Percentiles rank a stretch among this genome's conserved stretches.
phyloP scores from a whole-genome alignment of 805 yeast species.

The Komagataella phaffii region DNA sequence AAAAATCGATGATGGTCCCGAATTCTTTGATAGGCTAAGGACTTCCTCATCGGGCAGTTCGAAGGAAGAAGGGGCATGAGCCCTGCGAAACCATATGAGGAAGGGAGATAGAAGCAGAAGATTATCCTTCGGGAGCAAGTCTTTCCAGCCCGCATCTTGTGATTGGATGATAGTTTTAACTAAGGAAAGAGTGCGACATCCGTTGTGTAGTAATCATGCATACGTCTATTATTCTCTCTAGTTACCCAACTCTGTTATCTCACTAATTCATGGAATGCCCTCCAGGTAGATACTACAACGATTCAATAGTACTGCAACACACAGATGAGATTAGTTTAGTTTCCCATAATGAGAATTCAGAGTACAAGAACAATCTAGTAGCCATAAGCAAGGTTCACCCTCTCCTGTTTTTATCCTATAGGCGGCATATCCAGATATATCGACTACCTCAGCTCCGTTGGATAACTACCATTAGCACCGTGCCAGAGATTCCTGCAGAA shows the following conservation, averaged over 20 bases:
- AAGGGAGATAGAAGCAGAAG: not conserved
- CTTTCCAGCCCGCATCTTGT: not conserved
- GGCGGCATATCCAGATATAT: not conserved
- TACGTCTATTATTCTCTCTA: too few relatives aligned
- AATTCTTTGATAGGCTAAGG: not conserved
- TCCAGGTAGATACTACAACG: not conserved
- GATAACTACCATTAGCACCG: not conserved
- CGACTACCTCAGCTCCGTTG: not conserved
- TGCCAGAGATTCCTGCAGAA: not conserved
- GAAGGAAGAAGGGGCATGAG: not conserved
- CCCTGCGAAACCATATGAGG: not conserved
- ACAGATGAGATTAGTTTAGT: not conserved
- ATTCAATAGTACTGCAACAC: not conserved
- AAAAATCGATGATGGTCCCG: not conserved
- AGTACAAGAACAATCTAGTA: constrained; percentile 1
- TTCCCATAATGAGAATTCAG: not conserved
- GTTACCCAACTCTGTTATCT: not conserved
- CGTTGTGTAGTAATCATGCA: not conserved
- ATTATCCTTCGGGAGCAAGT: not conserved
- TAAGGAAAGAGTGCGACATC: not conserved
- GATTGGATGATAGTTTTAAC: not conserved
- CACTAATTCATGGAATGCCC: not conserved
- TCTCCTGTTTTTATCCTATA: not conserved
- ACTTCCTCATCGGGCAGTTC: not conserved
- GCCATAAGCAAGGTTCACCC: not conserved